Percentiles rank a stretch among this genome's conserved stretches.
phyloP scores from a whole-genome alignment of 1,284 basidiomycete species.

The Peniophora sp. region DNA sequence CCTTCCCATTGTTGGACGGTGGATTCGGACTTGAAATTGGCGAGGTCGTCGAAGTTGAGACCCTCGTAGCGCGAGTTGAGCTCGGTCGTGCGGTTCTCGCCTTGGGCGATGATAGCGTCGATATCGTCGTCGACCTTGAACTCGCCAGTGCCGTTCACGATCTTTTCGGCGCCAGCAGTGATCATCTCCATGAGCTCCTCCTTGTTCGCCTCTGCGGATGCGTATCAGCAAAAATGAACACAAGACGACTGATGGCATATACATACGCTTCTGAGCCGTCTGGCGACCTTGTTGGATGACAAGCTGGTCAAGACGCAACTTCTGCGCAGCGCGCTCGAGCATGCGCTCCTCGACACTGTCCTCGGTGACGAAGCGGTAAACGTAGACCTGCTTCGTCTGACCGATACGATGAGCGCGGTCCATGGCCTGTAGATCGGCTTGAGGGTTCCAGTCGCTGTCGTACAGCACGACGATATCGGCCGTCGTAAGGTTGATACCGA shows the following conservation, averaged over 20 bases:
- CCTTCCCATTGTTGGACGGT: conserved; percentile 94
- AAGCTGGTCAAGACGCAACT: conserved; percentile 90
- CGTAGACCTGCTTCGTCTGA: conserved; percentile 98
- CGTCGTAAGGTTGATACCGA: conserved; percentile 95
- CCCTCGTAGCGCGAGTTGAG: conserved; percentile 91
- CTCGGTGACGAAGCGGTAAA: conserved; percentile 97
- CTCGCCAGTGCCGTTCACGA: conserved; percentile 75
- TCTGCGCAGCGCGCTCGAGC: conserved; percentile 94
- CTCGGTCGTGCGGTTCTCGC: conserved; percentile 86
- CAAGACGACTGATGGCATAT: not conserved
- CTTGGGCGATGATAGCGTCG: conserved; percentile 87
- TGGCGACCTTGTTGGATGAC: conserved; percentile 95
- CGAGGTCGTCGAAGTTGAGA: conserved; percentile 90
- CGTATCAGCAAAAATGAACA: not conserved
- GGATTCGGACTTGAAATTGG: conserved; percentile 94
- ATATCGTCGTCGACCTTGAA: conserved; percentile 88
- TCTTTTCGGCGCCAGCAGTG: conserved; percentile 94
- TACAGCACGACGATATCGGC: conserved; percentile 98
- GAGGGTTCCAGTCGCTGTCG: conserved; percentile 98
- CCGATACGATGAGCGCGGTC: conserved; percentile 98
- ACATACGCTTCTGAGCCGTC: conserved; percentile 56
- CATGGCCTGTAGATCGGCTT: conserved; percentile 99
- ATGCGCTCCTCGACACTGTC: conserved; percentile 97
- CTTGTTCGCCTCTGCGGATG: conserved; percentile 75
- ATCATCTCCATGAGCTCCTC: conserved; percentile 99